Conservation (phyloP, 169 alveolate genomes). For the Plasmodium falciparum region DNA sequence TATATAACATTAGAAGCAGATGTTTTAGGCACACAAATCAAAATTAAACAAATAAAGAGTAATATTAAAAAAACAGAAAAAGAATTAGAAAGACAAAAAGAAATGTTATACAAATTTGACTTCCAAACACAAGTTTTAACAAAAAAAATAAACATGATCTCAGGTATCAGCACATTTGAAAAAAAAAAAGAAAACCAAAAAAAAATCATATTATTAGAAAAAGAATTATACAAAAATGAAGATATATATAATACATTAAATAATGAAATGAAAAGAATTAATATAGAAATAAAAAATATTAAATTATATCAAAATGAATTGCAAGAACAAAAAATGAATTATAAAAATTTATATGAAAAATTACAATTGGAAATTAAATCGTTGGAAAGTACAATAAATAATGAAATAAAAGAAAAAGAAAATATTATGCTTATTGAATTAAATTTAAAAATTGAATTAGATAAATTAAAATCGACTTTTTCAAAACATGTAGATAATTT, state of each 20-base stretch:
- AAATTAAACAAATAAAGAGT: slow-evolving; percentile 70
- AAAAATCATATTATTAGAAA: slow-evolving; percentile 46
- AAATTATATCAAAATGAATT: slow-evolving; percentile 34
- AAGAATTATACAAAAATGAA: slow-evolving; percentile 50
- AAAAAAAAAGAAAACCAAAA: slow-evolving; percentile 72
- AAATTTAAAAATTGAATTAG: slow-evolving; percentile 65
- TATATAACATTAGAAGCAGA: slow-evolving; percentile 36
- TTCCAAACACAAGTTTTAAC: slow-evolving; percentile 71
- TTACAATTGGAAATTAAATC: slow-evolving; percentile 62
- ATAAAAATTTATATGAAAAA: slow-evolving; percentile 14
- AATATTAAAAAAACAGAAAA: slow-evolving; percentile 58
- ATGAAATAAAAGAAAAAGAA: slow-evolving; percentile 71
- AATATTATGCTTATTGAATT: slow-evolving; percentile 57
- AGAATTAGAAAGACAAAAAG: slow-evolving; percentile 74
- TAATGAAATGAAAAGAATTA: slow-evolving; percentile 65
- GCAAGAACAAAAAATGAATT: slow-evolving; percentile 28
- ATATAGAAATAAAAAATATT: slow-evolving; percentile 50
- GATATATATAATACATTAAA: slow-evolving; percentile 41
- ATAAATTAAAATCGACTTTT: slow-evolving; percentile 35
- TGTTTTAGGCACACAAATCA: slow-evolving; percentile 62
- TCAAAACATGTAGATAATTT: slow-evolving; percentile 53
- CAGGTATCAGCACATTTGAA: slow-evolving; percentile 64
- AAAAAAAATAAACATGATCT: slow-evolving; percentile 29
- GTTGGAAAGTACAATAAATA: slow-evolving; percentile 27
- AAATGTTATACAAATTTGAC: slow-evolving; percentile 66